Evolutionary conservation across 2,329 filamentous ascomycete genomes (phyloP).

Genomic region (Beauveria caledonica): DNA sequence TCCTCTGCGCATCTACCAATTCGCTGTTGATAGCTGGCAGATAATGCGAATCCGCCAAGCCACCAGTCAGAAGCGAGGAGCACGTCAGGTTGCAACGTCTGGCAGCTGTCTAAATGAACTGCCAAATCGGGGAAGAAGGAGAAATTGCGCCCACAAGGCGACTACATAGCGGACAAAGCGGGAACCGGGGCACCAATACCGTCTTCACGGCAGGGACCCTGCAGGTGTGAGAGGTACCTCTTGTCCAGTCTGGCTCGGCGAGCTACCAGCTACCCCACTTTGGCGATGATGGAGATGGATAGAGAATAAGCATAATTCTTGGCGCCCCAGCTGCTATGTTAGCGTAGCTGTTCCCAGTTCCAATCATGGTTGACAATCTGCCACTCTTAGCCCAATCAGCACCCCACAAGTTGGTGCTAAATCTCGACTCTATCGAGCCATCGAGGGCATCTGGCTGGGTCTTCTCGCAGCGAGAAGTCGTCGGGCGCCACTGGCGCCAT

Average conservation of each 20-base stretch:
- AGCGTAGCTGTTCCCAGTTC: not conserved
- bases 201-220: not conserved
- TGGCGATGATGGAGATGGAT: constrained; percentile 1
- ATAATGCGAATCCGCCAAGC: not conserved
- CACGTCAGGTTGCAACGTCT: not conserved
- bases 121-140: not conserved
- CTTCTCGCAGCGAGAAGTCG: not conserved
- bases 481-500: not conserved
- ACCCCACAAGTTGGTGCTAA: not conserved
- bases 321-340: not conserved
- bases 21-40: not conserved
- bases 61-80: not conserved
- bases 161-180: too few relatives aligned
- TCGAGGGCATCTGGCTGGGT: too few relatives aligned
- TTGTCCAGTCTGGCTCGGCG: not conserved
- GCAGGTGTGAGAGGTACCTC: not conserved
- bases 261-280: not conserved
- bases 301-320: constrained; percentile 9
- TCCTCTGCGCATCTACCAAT: not conserved
- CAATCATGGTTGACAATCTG: not conserved
- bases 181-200: not conserved
- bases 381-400: not conserved
- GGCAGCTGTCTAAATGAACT: not conserved
- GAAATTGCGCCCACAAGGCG: not conserved
- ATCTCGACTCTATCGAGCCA: not conserved